Percentiles rank a stretch among this genome's conserved stretches.
phyloP scores from a whole-genome alignment of 768 basidiomycete species.

The Boletus pseudo-olivaceus region DNA sequence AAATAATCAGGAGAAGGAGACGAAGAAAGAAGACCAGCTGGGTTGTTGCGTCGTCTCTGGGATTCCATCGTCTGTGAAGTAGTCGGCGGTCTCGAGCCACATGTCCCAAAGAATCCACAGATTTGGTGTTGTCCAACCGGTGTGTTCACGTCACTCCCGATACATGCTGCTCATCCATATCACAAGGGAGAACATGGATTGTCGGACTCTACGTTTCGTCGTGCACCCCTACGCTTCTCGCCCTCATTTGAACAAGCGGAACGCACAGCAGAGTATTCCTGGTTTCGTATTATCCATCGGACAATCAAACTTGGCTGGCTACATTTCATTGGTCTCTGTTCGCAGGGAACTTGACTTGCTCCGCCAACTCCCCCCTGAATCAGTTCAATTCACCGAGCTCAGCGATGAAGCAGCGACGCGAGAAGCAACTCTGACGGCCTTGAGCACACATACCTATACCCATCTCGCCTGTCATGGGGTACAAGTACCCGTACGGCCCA shows the following conservation, averaged over 20 bases:
- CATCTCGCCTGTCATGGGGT: slow-evolving; percentile 30
- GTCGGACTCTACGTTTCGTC: slow-evolving; percentile 30
- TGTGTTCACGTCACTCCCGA: slow-evolving; percentile 22
- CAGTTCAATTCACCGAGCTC: slow-evolving; percentile 10
- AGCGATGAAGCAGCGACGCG: slow-evolving; percentile 11
- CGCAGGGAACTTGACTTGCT: slow-evolving; percentile 15
- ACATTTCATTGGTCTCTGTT: background rate
- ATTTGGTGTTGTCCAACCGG: slow-evolving; percentile 33
- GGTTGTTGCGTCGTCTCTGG: slow-evolving; percentile 22
- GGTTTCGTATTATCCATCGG: slow-evolving; percentile 18
- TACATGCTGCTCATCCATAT: slow-evolving; percentile 28
- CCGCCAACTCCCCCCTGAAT: slow-evolving; percentile 6
- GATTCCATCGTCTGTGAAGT: slow-evolving; percentile 19
- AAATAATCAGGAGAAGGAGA: background rate
- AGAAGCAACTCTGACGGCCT: slow-evolving; percentile 3
- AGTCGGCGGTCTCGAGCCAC: slow-evolving; percentile 13
- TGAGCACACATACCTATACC: slow-evolving; percentile 17
- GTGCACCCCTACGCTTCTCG: slow-evolving; percentile 28
- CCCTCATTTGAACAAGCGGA: slow-evolving; percentile 18
- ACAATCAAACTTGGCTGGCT: slow-evolving; percentile 13
- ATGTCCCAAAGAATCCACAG: slow-evolving; percentile 11
- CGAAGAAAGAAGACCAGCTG: background rate
- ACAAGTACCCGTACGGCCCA: slow-evolving; percentile 6
- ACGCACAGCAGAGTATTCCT: background rate
- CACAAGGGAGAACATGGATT: slow-evolving; percentile 13